phyloP scores from a whole-genome alignment of 352 stramenopile species.

The Globisporangium acanthophoron region DNA sequence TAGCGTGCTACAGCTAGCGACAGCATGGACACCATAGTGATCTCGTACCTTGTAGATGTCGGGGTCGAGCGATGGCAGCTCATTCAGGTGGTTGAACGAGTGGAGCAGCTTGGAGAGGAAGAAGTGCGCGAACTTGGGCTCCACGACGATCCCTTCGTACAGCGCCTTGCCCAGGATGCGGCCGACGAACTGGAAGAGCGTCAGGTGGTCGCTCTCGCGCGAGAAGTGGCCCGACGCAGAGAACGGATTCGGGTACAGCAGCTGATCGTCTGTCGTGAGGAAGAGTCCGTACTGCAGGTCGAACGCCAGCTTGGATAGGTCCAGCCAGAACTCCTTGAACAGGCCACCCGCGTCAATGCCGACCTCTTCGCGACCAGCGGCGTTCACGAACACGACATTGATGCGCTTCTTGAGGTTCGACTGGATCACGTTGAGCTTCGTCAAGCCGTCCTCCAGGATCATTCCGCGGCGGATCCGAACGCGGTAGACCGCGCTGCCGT shows the following conservation, averaged over 20 bases:
- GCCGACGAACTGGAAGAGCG: slow-evolving; percentile 94
- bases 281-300: slow-evolving; percentile 90
- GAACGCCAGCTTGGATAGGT: slow-evolving; percentile 89
- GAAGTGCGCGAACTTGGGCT: slow-evolving; percentile 95
- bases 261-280: slow-evolving; percentile 54
- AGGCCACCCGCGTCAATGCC: slow-evolving; percentile 96
- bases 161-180: slow-evolving; percentile 93
- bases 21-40: not conserved
- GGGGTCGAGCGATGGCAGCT: slow-evolving; percentile 90
- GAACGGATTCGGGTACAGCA: slow-evolving; percentile 94
- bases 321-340: slow-evolving; percentile 97
- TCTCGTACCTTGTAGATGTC: slow-evolving; percentile 89
- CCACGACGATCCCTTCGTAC: slow-evolving; percentile 95
- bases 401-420: slow-evolving; percentile 83
- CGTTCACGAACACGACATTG: slow-evolving; percentile 84
- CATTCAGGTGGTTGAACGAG: slow-evolving; percentile 69
- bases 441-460: slow-evolving; percentile 87
- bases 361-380: slow-evolving; percentile 87
- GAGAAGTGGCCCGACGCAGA: slow-evolving; percentile 80
- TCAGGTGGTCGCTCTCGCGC: slow-evolving; percentile 75
- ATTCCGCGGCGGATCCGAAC: slow-evolving; percentile 61
- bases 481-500: slow-evolving; percentile 35
- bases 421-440: slow-evolving; percentile 81
- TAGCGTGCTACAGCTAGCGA: no score
- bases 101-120: slow-evolving; percentile 93